Conservation (phyloP, 495 filamentous ascomycete genomes). For the Aspergillus biplanus region DNA sequence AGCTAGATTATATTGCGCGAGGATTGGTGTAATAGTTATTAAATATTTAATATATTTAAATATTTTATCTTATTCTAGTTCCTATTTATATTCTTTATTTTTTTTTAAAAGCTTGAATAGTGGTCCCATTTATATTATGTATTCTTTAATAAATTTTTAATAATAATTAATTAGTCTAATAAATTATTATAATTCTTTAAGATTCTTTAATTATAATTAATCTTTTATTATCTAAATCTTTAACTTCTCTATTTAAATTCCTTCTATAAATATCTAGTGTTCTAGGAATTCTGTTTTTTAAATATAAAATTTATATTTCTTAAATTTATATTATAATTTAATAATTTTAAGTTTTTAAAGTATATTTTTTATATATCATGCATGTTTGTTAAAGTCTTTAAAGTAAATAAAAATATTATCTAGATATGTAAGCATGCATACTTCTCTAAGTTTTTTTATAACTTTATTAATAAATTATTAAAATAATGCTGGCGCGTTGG, state of each 20-base stretch:
- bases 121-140: not conserved
- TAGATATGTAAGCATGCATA: not conserved
- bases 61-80: not conserved
- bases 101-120: not conserved
- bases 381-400: not conserved
- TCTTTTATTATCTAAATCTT: no score
- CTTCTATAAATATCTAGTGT: no score
- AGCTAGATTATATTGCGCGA: not conserved
- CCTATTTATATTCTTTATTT: not conserved
- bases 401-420: not conserved
- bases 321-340: not conserved
- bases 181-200: not conserved
- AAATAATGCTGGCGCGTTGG: not conserved
- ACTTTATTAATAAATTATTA: no score
- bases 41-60: not conserved
- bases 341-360: not conserved
- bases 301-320: not conserved
- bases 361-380: not conserved
- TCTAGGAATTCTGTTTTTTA: not conserved
- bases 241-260: no score
- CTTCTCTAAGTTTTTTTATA: no score
- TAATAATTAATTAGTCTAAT: not conserved
- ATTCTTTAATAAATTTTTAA: constrained; percentile 1
- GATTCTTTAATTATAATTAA: no score
- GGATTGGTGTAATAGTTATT: not conserved